Evolutionary conservation across 192 early-diverging fungal species (phyloP).

Genomic region (Linnemannia hyalina): DNA sequence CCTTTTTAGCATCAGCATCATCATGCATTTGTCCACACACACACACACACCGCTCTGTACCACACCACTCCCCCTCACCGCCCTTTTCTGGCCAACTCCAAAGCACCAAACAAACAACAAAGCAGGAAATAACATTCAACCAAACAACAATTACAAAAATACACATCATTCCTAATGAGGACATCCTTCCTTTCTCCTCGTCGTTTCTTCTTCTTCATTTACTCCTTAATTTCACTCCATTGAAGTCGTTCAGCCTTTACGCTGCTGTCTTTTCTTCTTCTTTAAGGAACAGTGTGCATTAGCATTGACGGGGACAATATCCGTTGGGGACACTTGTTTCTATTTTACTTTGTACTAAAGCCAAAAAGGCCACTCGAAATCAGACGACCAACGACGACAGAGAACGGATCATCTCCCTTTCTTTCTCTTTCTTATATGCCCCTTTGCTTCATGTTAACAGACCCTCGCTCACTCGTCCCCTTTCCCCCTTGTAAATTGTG

Average conservation of each 20-base stretch:
- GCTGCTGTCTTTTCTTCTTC: background rate
- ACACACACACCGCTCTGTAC: too few relatives aligned
- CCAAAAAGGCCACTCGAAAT: background rate
- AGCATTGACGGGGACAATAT: background rate
- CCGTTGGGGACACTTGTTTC: background rate
- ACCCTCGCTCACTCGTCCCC: background rate
- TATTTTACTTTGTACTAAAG: background rate
- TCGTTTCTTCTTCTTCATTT: too few relatives aligned
- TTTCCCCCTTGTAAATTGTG: background rate
- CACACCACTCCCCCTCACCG: too few relatives aligned
- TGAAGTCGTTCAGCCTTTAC: slow-evolving; percentile 1
- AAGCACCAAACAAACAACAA: too few relatives aligned
- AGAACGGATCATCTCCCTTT: background rate
- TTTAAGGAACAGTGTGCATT: background rate
- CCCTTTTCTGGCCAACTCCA: too few relatives aligned
- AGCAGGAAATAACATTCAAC: background rate
- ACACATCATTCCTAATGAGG: too few relatives aligned
- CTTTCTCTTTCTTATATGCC: background rate
- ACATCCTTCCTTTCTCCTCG: too few relatives aligned
- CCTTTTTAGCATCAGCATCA: too few relatives aligned
- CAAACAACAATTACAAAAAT: too few relatives aligned
- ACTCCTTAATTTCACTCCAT: background rate
- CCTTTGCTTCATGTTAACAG: background rate
- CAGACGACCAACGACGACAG: background rate
- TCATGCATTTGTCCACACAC: too few relatives aligned